Percentiles rank a stretch among this genome's conserved stretches.
phyloP scores from a whole-genome alignment of 805 yeast species.

The Priceomyces carsonii region DNA sequence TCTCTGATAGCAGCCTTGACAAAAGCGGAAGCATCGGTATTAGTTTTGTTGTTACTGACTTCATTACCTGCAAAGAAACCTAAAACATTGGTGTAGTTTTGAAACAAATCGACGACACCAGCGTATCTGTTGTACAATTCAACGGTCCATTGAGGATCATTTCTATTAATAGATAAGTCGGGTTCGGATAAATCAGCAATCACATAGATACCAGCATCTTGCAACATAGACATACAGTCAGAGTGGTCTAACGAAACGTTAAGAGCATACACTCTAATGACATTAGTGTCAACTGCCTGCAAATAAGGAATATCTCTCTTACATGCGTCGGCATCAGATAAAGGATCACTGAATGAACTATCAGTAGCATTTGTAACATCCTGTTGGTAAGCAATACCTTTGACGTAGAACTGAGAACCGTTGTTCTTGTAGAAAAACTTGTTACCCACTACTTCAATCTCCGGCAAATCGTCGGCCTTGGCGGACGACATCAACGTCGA shows the following conservation, averaged over 20 bases:
- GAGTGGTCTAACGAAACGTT: conserved; percentile 39
- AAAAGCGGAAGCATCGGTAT: conserved; percentile 88
- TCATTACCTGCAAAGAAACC: conserved; percentile 99
- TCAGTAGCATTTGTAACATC: conserved; percentile 30
- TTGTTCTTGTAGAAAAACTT: conserved; percentile 43
- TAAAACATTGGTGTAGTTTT: conserved; percentile 73
- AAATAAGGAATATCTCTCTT: conserved; percentile 44
- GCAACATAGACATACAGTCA: conserved; percentile 42
- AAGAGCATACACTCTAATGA: conserved; percentile 45
- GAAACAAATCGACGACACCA: conserved; percentile 76
- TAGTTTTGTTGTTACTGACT: conserved; percentile 80
- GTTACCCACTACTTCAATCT: conserved; percentile 43
- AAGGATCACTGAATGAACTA: conserved; percentile 34
- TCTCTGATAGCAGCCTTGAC: conserved; percentile 97
- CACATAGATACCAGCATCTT: conserved; percentile 47
- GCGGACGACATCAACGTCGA: conserved; percentile 14
- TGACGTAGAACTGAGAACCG: conserved; percentile 45
- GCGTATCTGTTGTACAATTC: conserved; percentile 75
- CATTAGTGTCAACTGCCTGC: conserved; percentile 38
- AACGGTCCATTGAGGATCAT: conserved; percentile 75
- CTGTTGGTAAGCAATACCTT: conserved; percentile 48
- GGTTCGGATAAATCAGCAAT: conserved; percentile 65
- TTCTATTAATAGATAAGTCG: conserved; percentile 70
- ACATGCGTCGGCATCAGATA: conserved; percentile 42
- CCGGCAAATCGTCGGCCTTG: conserved; percentile 22